Evolutionary conservation across 805 yeast species (phyloP).

Genomic region (Candida taoyuanica): DNA sequence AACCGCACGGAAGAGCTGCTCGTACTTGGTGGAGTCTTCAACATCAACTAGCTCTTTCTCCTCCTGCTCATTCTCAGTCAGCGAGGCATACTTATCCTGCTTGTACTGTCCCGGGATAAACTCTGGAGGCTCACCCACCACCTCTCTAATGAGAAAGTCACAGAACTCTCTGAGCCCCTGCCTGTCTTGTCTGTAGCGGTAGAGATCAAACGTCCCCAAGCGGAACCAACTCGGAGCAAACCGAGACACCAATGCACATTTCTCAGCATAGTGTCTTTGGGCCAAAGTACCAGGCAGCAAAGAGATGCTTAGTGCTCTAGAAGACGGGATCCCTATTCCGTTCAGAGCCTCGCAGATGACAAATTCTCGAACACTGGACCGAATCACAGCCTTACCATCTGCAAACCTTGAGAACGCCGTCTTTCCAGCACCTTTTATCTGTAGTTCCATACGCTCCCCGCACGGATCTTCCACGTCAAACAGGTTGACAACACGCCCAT

Average conservation of each 20-base stretch:
- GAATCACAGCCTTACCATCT: slow-evolving; percentile 89
- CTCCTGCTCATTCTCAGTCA: slow-evolving; percentile 21
- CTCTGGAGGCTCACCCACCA: slow-evolving; percentile 38
- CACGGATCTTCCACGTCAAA: slow-evolving; percentile 56
- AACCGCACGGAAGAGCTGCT: slow-evolving; percentile 65
- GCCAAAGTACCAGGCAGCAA: slow-evolving; percentile 74
- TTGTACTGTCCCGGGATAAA: slow-evolving; percentile 22
- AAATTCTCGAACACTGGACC: slow-evolving; percentile 87
- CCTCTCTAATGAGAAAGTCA: slow-evolving; percentile 60
- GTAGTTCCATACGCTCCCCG: slow-evolving; percentile 51
- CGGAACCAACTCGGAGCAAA: slow-evolving; percentile 86
- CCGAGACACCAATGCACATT: slow-evolving; percentile 80
- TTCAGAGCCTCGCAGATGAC: slow-evolving; percentile 76
- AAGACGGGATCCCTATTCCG: slow-evolving; percentile 80
- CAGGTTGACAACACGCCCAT: slow-evolving; percentile 83
- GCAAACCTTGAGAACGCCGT: slow-evolving; percentile 95
- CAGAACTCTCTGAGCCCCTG: slow-evolving; percentile 56
- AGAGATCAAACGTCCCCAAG: slow-evolving; percentile 82
- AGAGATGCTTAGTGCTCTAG: slow-evolving; percentile 75
- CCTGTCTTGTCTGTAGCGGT: slow-evolving; percentile 68
- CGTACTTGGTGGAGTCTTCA: slow-evolving; percentile 53
- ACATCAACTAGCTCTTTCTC: slow-evolving; percentile 16
- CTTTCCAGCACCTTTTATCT: slow-evolving; percentile 86
- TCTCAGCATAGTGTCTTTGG: slow-evolving; percentile 63
- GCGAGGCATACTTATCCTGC: slow-evolving; percentile 19